phyloP scores from a whole-genome alignment of 345 rosid species.

The Gossypium australe region DNA sequence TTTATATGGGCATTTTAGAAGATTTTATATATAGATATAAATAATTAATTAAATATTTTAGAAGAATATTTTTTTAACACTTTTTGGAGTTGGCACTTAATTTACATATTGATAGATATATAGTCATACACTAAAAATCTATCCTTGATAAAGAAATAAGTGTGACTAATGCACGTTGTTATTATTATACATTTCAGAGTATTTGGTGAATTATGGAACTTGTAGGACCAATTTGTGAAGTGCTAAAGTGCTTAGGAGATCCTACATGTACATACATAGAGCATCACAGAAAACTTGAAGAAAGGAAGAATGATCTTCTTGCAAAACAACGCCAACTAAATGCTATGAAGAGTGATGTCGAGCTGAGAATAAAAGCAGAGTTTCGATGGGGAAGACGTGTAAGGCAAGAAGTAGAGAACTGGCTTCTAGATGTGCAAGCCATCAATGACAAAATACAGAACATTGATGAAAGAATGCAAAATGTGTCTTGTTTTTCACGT shows the following conservation, averaged over 20 bases:
- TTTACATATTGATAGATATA: no score
- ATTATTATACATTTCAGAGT: not conserved
- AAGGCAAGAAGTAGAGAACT: not conserved
- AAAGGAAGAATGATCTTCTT: not conserved
- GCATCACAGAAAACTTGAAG: not conserved
- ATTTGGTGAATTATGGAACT: conserved; percentile 5
- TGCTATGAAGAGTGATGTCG: not conserved
- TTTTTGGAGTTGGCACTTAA: no score
- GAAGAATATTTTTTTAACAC: no score
- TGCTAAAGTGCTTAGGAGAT: conserved; percentile 1
- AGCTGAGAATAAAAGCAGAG: not conserved
- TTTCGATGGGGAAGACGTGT: not conserved
- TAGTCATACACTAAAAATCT: not conserved
- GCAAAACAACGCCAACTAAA: not conserved
- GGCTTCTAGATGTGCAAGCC: not conserved
- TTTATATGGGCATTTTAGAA: no score
- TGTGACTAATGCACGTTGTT: not conserved
- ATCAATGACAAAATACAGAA: not conserved
- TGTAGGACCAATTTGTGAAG: not conserved
- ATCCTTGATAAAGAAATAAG: no score
- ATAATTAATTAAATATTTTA: no score
- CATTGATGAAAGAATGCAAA: not conserved
- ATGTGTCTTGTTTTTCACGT: not conserved
- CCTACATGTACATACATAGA: not conserved
- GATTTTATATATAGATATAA: no score